Percentiles rank a stretch among this genome's conserved stretches.
Conservation (phyloP, 2,329 filamentous ascomycete species). For the Fusarium pseudonygamai region DNA sequence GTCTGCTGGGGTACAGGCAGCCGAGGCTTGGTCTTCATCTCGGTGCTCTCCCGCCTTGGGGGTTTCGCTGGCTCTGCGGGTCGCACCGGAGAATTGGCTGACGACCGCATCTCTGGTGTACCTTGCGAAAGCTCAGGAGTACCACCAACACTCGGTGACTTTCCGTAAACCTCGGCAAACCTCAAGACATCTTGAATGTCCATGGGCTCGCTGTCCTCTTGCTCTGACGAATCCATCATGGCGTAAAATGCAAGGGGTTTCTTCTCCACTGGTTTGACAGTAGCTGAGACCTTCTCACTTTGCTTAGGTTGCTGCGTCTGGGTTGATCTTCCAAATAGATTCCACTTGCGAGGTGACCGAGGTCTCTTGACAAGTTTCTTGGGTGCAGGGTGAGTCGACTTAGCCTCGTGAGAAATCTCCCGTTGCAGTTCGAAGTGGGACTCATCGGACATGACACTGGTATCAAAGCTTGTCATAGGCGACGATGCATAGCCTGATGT, state of each 20-base stretch:
- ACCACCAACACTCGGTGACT: constrained; percentile 28
- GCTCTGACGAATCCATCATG: constrained; percentile 68
- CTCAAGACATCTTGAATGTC: constrained; percentile 58
- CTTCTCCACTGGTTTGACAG: constrained; percentile 59
- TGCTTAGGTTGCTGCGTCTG: constrained; percentile 57
- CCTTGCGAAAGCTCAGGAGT: constrained; percentile 26
- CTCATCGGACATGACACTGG: constrained; percentile 66
- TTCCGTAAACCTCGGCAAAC: constrained; percentile 55
- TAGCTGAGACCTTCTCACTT: constrained; percentile 55
- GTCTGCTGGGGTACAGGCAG: constrained; percentile 15
- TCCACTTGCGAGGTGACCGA: constrained; percentile 69
- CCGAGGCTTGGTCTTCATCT: constrained; percentile 10
- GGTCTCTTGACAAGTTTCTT: constrained; percentile 67
- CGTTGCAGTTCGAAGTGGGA: constrained; percentile 56
- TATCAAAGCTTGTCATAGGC: constrained; percentile 66
- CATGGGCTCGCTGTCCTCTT: constrained; percentile 56
- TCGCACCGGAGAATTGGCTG: constrained; percentile 13
- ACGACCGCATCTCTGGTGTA: constrained; percentile 26
- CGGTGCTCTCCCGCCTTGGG: neutral
- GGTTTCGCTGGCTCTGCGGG: neutral
- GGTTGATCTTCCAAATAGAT: constrained; percentile 65
- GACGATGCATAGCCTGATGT: constrained; percentile 56
- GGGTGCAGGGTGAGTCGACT: constrained; percentile 45
- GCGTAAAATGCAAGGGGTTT: constrained; percentile 69
- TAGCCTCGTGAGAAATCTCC: constrained; percentile 47